Conservation (phyloP, 2,329 filamentous ascomycete genomes). For the Fusarium sp. region DNA sequence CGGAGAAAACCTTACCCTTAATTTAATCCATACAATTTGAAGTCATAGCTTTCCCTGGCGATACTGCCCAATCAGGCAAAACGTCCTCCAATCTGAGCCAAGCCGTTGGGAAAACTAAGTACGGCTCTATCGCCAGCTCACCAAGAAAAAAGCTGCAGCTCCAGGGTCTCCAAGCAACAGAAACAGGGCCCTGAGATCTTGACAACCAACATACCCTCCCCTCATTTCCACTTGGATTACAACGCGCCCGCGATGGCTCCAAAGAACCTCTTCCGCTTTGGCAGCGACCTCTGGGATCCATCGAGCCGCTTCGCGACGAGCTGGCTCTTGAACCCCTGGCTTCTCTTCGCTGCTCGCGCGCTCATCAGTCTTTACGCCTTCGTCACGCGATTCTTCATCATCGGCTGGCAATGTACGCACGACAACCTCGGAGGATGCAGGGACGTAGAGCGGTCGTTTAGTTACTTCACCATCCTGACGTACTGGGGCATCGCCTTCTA, state of each 20-base stretch:
- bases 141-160: slow-evolving; percentile 3
- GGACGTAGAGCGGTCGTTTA: slow-evolving; percentile 70
- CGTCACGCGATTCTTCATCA: slow-evolving; percentile 73
- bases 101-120: neutral
- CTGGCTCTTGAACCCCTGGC: slow-evolving; percentile 77
- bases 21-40: neutral
- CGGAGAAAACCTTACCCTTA: neutral
- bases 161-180: neutral
- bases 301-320: slow-evolving; percentile 81
- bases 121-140: neutral
- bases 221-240: neutral
- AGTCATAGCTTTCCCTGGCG: slow-evolving; percentile 11
- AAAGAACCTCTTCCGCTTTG: slow-evolving; percentile 54
- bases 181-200: slow-evolving; percentile 2
- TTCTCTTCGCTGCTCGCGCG: slow-evolving; percentile 69
- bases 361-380: slow-evolving; percentile 75
- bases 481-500: slow-evolving; percentile 89
- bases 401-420: slow-evolving; percentile 73
- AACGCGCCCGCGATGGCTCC: slow-evolving; percentile 27
- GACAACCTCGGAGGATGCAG: slow-evolving; percentile 56
- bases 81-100: slow-evolving; percentile 21
- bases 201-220: neutral
- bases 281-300: slow-evolving; percentile 61
- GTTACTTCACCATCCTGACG: slow-evolving; percentile 84
- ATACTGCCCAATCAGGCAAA: slow-evolving; percentile 27